A percentile compares a stretch with the other conserved stretches of the same genome.
These are phyloP conservation scores for Yamadazyma triangularis DNA, from an alignment of 1,139 yeast species.

Conservation along the genomic window DNA sequence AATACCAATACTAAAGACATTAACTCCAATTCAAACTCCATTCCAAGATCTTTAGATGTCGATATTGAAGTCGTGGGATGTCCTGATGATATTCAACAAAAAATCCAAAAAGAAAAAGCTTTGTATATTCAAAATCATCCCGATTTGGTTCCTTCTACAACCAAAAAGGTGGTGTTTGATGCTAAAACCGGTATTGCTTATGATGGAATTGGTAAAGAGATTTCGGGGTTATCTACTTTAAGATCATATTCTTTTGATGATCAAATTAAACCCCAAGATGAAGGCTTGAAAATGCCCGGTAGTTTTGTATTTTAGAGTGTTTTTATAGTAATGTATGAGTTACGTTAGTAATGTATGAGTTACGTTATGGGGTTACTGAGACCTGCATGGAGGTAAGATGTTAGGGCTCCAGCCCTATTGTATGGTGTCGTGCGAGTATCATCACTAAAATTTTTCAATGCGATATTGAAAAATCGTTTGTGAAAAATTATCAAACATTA, in stretches of 20 bases:
- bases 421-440: conserved; percentile 4
- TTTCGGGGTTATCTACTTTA: conserved; percentile 11
- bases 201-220: conserved; percentile 16
- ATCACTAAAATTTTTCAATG: conserved; percentile 14
- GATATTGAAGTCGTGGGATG: conserved; percentile 13
- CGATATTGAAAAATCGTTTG: no score
- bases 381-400: neutral
- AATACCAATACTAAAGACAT: conserved; percentile 1
- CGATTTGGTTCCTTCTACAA: conserved; percentile 11
- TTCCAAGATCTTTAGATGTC: conserved; percentile 3
- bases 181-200: conserved; percentile 22
- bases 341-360: neutral
- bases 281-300: conserved; percentile 15
- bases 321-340: no score
- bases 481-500: conserved; percentile 12
- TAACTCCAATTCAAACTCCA: conserved; percentile 1
- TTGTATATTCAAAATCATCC: conserved; percentile 9
- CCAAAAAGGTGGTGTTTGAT: conserved; percentile 18
- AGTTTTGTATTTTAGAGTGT: conserved; percentile 11
- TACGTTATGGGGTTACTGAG: neutral
- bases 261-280: no score
- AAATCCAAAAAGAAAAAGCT: conserved; percentile 8
- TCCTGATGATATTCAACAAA: conserved; percentile 8
- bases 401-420: conserved; percentile 8
- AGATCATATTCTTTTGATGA: conserved; percentile 11